phyloP scores from a whole-genome alignment of 2,329 filamentous ascomycete species.

The Nothophaeocryptopus gaeumannii region DNA sequence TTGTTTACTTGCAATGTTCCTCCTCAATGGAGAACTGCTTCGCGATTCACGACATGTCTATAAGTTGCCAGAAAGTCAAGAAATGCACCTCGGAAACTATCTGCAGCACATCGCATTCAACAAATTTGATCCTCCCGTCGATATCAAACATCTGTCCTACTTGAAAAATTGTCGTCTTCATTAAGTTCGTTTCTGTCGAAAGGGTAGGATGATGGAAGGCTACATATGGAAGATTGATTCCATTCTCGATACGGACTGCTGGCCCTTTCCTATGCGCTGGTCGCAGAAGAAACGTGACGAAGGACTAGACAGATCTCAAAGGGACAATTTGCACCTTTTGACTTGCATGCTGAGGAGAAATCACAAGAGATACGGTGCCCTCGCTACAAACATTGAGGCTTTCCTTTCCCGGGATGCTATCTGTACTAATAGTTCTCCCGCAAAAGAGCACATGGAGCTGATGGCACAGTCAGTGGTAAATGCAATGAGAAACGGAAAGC shows the following conservation, averaged over 20 bases:
- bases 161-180: conserved; percentile 8
- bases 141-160: neutral
- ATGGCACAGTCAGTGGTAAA: conserved; percentile 7
- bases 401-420: neutral
- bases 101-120: conserved; percentile 5
- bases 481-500: neutral
- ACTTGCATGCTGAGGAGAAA: neutral
- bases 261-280: neutral
- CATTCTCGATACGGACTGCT: neutral
- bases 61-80: neutral
- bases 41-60: neutral
- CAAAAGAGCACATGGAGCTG: conserved; percentile 7
- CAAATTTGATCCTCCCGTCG: conserved; percentile 5
- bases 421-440: neutral
- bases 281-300: neutral
- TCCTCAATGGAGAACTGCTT: neutral
- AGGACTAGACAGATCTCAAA: neutral
- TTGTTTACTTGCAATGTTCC: neutral
- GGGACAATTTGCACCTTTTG: neutral
- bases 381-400: neutral
- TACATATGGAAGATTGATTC: conserved; percentile 5
- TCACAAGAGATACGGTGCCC: neutral
- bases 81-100: neutral
- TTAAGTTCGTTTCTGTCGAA: neutral
- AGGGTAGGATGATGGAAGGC: neutral